Conservation (phyloP, 2,329 filamentous ascomycete species). For the Aspergillus sp. region DNA sequence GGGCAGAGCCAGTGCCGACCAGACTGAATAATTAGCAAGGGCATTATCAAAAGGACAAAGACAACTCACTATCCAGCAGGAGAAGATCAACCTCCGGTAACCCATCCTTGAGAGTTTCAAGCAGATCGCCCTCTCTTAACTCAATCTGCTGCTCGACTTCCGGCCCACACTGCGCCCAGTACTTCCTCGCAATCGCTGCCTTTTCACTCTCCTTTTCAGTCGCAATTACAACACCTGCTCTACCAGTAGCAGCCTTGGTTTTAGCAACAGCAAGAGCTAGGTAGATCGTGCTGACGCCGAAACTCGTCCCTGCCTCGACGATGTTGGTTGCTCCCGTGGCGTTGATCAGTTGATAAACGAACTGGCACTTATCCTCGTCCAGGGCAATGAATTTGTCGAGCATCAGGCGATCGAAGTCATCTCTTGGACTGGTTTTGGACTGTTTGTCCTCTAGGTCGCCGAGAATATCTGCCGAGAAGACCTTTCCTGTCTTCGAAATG, state of each 20-base stretch:
- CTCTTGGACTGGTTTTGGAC: neutral
- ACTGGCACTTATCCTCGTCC: conserved; percentile 58
- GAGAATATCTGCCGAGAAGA: conserved; percentile 21
- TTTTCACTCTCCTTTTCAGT: conserved; percentile 62
- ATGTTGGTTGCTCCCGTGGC: conserved; percentile 52
- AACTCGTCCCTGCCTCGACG: conserved; percentile 63
- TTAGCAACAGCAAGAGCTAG: conserved; percentile 58
- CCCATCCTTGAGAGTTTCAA: conserved; percentile 53
- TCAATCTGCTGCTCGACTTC: conserved; percentile 55
- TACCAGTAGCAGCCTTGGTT: conserved; percentile 39
- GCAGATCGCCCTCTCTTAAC: conserved; percentile 57
- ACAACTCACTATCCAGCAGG: conserved; percentile 60
- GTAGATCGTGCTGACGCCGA: conserved; percentile 64
- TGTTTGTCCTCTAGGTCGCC: conserved; percentile 5
- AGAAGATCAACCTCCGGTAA: conserved; percentile 57
- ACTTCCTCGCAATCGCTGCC: conserved; percentile 49
- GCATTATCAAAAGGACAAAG: conserved; percentile 22
- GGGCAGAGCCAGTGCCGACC: conserved; percentile 40
- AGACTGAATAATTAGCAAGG: conserved; percentile 37
- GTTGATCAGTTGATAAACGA: conserved; percentile 56
- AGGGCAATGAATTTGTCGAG: conserved; percentile 61
- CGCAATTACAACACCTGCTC: conserved; percentile 53
- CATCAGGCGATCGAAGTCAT: conserved; percentile 25
- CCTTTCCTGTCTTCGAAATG: conserved; percentile 18
- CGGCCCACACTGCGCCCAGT: conserved; percentile 56